Evolutionary conservation across 23 red algal genomes (phyloP).

Genomic region (Porphyridium purpureum): DNA sequence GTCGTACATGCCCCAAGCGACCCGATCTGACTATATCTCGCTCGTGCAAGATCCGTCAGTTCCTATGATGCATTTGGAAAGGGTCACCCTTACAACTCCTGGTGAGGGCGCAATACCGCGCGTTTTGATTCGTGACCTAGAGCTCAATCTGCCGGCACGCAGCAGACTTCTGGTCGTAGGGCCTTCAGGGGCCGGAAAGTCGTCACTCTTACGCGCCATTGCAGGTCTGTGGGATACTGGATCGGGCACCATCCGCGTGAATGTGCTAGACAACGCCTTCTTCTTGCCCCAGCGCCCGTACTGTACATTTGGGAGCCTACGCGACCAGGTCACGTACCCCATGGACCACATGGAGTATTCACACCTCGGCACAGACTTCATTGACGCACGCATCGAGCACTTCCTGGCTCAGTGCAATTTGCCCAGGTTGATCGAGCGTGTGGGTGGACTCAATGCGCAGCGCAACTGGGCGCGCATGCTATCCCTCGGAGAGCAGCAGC

Average conservation of each 20-base stretch:
- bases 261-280: conserved; percentile 22
- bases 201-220: conserved; percentile 64
- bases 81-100: conserved; percentile 44
- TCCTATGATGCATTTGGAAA: no score
- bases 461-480: conserved; percentile 67
- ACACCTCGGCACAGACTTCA: not conserved
- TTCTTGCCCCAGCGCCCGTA: conserved; percentile 92
- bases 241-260: conserved; percentile 27
- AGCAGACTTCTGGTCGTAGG: conserved; percentile 61
- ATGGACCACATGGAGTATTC: conserved; percentile 8
- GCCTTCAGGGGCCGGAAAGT: conserved; percentile 73
- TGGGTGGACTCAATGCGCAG: conserved; percentile 49
- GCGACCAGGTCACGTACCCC: conserved; percentile 69
- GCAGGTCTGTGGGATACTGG: conserved; percentile 83
- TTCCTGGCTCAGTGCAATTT: conserved; percentile 38
- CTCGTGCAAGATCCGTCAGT: no score
- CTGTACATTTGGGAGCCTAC: conserved; percentile 68
- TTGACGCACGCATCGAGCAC: conserved; percentile 26
- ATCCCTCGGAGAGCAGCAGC: conserved; percentile 83
- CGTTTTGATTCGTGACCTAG: conserved; percentile 31
- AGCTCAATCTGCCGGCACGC: conserved; percentile 25
- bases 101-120: conserved; percentile 17
- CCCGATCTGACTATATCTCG: no score
- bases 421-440: conserved; percentile 28
- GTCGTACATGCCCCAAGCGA: no score